These are phyloP conservation scores for Cicer pinnatifidum DNA, from an alignment of 306 rosid species.

Conservation along the genomic window DNA sequence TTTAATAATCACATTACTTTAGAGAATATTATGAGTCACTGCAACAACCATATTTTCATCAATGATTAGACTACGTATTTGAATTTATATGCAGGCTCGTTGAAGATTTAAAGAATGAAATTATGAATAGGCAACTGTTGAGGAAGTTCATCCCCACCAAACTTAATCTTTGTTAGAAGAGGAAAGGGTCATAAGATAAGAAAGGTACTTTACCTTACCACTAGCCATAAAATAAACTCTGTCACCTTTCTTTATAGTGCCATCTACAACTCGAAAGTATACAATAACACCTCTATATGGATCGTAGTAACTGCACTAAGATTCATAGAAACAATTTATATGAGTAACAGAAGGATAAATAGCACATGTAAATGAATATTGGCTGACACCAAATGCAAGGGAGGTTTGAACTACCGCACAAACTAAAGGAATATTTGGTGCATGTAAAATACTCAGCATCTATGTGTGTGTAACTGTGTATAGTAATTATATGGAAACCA, in stretches of 20 bases:
- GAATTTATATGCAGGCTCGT: slow-evolving; percentile 27
- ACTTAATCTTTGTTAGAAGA: slow-evolving; percentile 30
- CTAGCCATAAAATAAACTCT: slow-evolving; percentile 91
- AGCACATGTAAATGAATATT: slow-evolving; percentile 18
- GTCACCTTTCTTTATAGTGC: slow-evolving; percentile 89
- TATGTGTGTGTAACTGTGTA: not conserved
- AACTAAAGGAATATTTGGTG: slow-evolving; percentile 25
- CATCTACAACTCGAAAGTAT: slow-evolving; percentile 90
- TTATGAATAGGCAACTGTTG: slow-evolving; percentile 27
- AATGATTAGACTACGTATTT: slow-evolving; percentile 5
- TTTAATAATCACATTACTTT: slow-evolving; percentile 33
- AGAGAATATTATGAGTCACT: slow-evolving; percentile 22
- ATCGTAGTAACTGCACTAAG: slow-evolving; percentile 82
- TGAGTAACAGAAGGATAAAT: slow-evolving; percentile 41
- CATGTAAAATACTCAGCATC: not conserved
- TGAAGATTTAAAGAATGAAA: slow-evolving; percentile 33
- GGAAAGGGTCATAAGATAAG: slow-evolving; percentile 20
- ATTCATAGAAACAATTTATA: slow-evolving; percentile 45
- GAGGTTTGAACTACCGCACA: slow-evolving; percentile 1
- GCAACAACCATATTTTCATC: slow-evolving; percentile 16
- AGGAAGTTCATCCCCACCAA: slow-evolving; percentile 12
- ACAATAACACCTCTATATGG: slow-evolving; percentile 92
- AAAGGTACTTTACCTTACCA: slow-evolving; percentile 63
- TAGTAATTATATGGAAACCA: slow-evolving; percentile 8
- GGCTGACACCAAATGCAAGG: slow-evolving; percentile 29